Conservation (phyloP, 441 rosid species). For the Syzygium syzygioides region DNA sequence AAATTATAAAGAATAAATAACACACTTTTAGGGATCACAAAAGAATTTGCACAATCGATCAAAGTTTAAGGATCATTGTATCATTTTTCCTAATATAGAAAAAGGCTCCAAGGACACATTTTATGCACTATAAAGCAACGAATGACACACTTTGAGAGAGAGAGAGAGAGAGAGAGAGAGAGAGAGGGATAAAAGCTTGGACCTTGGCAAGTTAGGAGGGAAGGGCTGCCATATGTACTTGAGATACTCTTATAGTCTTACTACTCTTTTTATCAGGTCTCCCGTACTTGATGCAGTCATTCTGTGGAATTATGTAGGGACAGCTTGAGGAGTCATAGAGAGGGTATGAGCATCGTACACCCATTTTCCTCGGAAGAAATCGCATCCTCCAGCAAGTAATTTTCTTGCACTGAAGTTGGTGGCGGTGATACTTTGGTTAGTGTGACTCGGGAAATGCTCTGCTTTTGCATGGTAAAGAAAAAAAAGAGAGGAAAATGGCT, state of each 20-base stretch:
- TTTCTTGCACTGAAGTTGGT: not conserved
- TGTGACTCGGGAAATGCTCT: not conserved
- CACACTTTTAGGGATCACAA: too few species aligned
- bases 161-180: not conserved
- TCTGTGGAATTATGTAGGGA: not conserved
- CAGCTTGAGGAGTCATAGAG: not conserved
- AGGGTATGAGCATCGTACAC: not conserved
- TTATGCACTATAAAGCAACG: not conserved
- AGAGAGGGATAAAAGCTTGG: not conserved
- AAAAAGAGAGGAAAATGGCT: conserved; percentile 20
- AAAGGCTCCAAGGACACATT: not conserved
- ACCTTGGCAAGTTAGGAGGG: not conserved
- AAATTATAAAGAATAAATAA: too few species aligned
- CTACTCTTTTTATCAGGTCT: not conserved
- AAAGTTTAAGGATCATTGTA: too few species aligned
- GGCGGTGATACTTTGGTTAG: not conserved
- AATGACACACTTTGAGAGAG: not conserved
- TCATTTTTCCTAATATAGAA: not conserved
- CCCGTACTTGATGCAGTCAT: not conserved
- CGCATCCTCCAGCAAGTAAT: not conserved
- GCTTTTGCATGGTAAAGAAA: conserved; percentile 1
- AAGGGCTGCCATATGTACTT: not conserved
- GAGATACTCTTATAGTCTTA: not conserved
- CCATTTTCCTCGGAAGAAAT: not conserved
- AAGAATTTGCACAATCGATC: too few species aligned